Conservation (phyloP, 345 rosid species). For the Crucihimalaya himalaica region DNA sequence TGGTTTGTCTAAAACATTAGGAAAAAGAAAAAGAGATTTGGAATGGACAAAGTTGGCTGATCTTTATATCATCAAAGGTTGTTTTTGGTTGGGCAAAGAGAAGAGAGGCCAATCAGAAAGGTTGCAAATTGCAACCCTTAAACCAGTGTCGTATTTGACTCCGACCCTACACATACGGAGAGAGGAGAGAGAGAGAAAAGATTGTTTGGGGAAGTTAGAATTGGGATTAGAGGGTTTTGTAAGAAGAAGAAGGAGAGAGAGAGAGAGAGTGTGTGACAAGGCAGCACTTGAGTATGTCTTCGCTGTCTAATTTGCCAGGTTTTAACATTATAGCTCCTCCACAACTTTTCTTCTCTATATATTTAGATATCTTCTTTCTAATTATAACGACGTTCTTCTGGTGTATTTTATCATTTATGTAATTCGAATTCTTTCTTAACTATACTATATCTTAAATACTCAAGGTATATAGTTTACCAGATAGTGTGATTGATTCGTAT, state of each 20-base stretch:
- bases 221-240: conserved; percentile 42
- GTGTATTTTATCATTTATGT: neutral
- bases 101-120: conserved; percentile 37
- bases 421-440: neutral
- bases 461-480: neutral
- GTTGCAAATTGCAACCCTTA: conserved; percentile 35
- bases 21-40: conserved; percentile 2
- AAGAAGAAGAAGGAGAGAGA: conserved; percentile 44
- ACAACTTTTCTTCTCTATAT: conserved; percentile 37
- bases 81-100: conserved; percentile 41
- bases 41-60: conserved; percentile 29
- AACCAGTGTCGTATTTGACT: conserved; percentile 31
- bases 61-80: conserved; percentile 39
- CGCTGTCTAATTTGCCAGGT: conserved; percentile 53
- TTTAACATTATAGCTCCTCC: conserved; percentile 57
- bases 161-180: conserved; percentile 29
- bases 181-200: conserved; percentile 26
- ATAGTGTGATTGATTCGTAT: neutral
- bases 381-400: conserved; percentile 30
- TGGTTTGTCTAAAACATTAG: conserved; percentile 4
- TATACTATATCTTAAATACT: conserved; percentile 3
- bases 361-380: conserved; percentile 21
- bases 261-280: conserved; percentile 53
- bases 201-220: conserved; percentile 1
- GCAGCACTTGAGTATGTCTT: conserved; percentile 55